phyloP scores from a whole-genome alignment of 2,329 filamentous ascomycete genomes.

The Colletotrichum sp. region DNA sequence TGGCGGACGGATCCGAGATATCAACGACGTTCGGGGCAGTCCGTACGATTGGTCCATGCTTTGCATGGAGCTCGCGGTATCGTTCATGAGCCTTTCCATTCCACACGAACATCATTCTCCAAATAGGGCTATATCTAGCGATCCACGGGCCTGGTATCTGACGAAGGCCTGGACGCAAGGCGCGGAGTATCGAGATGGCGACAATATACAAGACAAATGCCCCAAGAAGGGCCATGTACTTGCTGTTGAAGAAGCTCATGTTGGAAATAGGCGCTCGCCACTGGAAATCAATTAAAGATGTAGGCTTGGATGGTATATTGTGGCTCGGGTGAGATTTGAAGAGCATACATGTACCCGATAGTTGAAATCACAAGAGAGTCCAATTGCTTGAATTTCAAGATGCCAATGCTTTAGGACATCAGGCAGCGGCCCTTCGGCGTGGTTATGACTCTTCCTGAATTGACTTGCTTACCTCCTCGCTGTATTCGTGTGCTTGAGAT shows the following conservation, averaged over 20 bases:
- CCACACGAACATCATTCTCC: slow-evolving; percentile 39
- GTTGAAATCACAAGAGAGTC: not conserved
- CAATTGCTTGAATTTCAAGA: not conserved
- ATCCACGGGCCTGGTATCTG: not conserved
- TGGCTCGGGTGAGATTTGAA: fast-evolving
- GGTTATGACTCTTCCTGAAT: not conserved
- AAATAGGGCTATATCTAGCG: not conserved
- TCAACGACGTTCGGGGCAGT: not conserved
- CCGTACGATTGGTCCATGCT: not conserved
- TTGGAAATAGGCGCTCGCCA: not conserved
- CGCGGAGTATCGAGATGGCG: fast-evolving
- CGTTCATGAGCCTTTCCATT: not conserved
- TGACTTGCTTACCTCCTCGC: not conserved
- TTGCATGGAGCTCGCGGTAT: not conserved
- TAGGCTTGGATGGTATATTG: fast-evolving
- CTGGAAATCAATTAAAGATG: fast-evolving
- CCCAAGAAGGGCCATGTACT: not conserved
- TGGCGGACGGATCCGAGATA: not conserved
- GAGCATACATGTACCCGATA: not conserved
- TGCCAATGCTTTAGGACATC: not conserved
- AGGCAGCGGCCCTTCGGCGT: not conserved
- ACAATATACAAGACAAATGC: fast-evolving
- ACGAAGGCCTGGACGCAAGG: not conserved
- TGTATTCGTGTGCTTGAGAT: not conserved
- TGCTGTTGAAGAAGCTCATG: not conserved